Evolutionary conservation across 139 green algal genomes (phyloP).

Genomic region (Medakamo hakoo): DNA sequence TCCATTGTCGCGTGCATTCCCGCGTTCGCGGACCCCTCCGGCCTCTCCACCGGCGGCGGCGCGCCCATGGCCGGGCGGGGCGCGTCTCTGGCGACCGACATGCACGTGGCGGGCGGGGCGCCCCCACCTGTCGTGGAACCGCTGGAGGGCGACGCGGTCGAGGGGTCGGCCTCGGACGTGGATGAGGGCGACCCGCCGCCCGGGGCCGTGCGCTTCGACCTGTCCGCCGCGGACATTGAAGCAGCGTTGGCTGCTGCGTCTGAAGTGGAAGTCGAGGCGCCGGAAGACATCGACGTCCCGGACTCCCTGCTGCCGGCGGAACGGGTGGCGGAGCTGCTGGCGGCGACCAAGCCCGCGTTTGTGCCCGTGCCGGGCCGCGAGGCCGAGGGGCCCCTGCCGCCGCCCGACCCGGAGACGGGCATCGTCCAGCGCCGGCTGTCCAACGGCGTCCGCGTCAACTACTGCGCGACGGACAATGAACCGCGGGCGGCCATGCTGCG

Average conservation of each 20-base stretch:
- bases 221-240: slow-evolving; percentile 50
- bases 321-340: neutral
- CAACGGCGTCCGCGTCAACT: slow-evolving; percentile 93
- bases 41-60: slow-evolving; percentile 24
- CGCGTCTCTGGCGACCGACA: slow-evolving; percentile 40
- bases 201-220: slow-evolving; percentile 50
- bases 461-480: slow-evolving; percentile 74
- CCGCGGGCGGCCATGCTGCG: slow-evolving; percentile 70
- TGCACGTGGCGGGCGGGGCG: slow-evolving; percentile 49
- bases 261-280: slow-evolving; percentile 31
- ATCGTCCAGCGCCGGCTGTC: slow-evolving; percentile 69
- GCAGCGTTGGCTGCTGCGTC: slow-evolving; percentile 24
- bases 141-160: slow-evolving; percentile 4
- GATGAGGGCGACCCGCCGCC: slow-evolving; percentile 25
- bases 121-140: slow-evolving; percentile 7
- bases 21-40: slow-evolving; percentile 47
- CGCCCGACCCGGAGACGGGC: slow-evolving; percentile 17
- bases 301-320: neutral
- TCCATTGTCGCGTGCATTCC: slow-evolving; percentile 86
- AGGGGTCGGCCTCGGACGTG: slow-evolving; percentile 3
- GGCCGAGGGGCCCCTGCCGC: neutral
- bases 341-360: neutral
- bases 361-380: neutral
- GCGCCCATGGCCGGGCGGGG: slow-evolving; percentile 25
- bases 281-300: slow-evolving; percentile 54